Base-by-base conservation (phyloP, 768 basidiomycete species). In the Dacryopinax primogenitus region DNA sequence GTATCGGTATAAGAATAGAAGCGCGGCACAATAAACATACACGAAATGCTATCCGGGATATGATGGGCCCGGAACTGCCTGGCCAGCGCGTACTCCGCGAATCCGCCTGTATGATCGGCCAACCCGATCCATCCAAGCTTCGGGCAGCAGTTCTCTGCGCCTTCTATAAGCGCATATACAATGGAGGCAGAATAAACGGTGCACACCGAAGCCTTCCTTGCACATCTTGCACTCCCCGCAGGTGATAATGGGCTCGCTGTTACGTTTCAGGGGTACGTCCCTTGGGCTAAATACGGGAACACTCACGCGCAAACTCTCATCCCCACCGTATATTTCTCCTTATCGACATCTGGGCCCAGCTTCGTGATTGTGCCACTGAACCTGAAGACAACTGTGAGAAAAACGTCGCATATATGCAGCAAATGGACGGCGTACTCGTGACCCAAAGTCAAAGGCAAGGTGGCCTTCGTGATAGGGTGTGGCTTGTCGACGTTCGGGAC, bases 361-460 rank as follows among this genome's bases (percentile, higher is more conserved):
- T 70, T 37, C 12, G 62, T 44, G 45, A 70, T 62, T 0, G 44
- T 51, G 32, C 64, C 66, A 0, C 67, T 66, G 69, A 68, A 30
- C 65, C 66, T 63, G 32, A 6, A 62, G 12, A 69, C 73, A 23
- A 9, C n/a, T 32, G 1, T 21, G 16, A 26, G 18, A 15, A 1
- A 6, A 21, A 6, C 2, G 45, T n/a, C 3, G 15, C 11, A 33
- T 16, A 23, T 6, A 18, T 21, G 35, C 15, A 1, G 26, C 28
- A 9, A 1, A 23, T n/a, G 12, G 16, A 64, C 62, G 1, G 61
- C 62, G 45, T 62, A 80, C 78, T 81, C 80, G 66, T 82, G 81
- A 0, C 80, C 80, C 35, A 81, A 71, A 2, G 75, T 77, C 13
- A 79, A 70, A 0, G 81, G 80, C 1, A 78, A 68, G 1, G 69